Conservation (phyloP, 176 grass and related monocot species). For the Saccharum spontaneum region DNA sequence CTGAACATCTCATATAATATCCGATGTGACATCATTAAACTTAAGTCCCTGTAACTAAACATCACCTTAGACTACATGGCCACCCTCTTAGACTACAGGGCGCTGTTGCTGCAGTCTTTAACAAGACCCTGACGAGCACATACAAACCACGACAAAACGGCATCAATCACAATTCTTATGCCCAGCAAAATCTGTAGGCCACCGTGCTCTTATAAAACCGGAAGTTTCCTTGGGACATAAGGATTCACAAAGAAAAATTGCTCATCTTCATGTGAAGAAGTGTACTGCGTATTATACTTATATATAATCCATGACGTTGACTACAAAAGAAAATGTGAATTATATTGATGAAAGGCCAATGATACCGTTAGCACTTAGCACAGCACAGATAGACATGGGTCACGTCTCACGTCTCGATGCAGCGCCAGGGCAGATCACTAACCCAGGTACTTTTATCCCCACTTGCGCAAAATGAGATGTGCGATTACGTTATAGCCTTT, state of each 20-base stretch:
- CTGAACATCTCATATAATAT: too few species aligned
- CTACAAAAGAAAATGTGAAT: neutral
- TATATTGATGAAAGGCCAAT: neutral
- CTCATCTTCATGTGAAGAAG: neutral
- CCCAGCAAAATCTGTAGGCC: neutral
- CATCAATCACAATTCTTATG: neutral
- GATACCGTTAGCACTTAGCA: neutral
- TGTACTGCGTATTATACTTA: neutral
- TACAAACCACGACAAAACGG: neutral
- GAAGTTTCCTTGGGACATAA: neutral
- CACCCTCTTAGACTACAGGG: too few species aligned
- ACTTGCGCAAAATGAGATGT: conserved; percentile 16
- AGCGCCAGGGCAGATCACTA: neutral
- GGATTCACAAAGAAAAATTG: neutral
- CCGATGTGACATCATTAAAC: too few species aligned
- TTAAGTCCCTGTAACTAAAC: too few species aligned
- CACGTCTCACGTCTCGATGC: conserved; percentile 24
- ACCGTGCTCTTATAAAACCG: neutral
- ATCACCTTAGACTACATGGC: too few species aligned
- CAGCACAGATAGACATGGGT: neutral
- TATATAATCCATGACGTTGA: conserved; percentile 4
- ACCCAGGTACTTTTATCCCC: conserved; percentile 6
- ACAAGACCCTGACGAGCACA: neutral
- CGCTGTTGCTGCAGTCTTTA: neutral
- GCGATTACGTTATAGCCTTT: conserved; percentile 9